These are phyloP conservation scores for Pseudogymnoascus sp. DNA, from an alignment of 2,329 filamentous ascomycete genomes.

Conservation along the genomic window DNA sequence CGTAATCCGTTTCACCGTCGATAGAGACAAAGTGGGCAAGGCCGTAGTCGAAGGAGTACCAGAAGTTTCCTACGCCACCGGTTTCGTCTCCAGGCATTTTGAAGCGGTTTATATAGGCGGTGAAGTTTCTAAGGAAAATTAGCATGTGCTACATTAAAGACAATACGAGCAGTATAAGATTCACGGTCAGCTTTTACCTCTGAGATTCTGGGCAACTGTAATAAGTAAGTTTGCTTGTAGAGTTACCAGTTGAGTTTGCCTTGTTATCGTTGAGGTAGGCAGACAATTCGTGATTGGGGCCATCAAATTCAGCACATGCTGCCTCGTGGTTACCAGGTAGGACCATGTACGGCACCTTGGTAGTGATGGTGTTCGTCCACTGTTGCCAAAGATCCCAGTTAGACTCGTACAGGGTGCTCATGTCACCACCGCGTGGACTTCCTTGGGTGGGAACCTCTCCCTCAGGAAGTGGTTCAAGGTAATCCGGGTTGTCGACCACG, in stretches of 20 bases:
- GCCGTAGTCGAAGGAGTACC: constrained; percentile 48
- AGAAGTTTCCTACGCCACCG: constrained; percentile 43
- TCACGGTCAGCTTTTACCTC: constrained; percentile 24
- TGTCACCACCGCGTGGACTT: constrained; percentile 39
- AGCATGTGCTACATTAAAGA: neutral
- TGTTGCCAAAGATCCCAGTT: constrained; percentile 44
- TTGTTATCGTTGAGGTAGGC: constrained; percentile 39
- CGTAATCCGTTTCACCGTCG: constrained; percentile 42
- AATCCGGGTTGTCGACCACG: constrained; percentile 27
- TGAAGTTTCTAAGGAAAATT: constrained; percentile 35
- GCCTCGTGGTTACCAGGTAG: constrained; percentile 39
- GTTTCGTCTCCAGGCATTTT: constrained; percentile 41
- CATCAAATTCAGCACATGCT: neutral
- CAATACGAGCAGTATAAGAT: neutral
- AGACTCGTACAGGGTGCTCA: constrained; percentile 41
- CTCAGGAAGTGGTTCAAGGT: constrained; percentile 36
- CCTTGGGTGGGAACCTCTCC: constrained; percentile 40
- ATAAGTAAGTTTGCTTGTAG: constrained; percentile 35
- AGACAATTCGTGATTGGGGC: constrained; percentile 15
- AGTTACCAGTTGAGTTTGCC: constrained; percentile 33
- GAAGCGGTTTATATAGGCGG: constrained; percentile 43
- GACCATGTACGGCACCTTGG: constrained; percentile 12
- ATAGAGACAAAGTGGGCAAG: constrained; percentile 43
- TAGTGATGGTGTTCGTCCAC: constrained; percentile 32
- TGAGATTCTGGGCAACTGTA: constrained; percentile 45